Evolutionary conservation across 2,329 filamentous ascomycete species (phyloP).

Genomic region (Periconia digitata): DNA sequence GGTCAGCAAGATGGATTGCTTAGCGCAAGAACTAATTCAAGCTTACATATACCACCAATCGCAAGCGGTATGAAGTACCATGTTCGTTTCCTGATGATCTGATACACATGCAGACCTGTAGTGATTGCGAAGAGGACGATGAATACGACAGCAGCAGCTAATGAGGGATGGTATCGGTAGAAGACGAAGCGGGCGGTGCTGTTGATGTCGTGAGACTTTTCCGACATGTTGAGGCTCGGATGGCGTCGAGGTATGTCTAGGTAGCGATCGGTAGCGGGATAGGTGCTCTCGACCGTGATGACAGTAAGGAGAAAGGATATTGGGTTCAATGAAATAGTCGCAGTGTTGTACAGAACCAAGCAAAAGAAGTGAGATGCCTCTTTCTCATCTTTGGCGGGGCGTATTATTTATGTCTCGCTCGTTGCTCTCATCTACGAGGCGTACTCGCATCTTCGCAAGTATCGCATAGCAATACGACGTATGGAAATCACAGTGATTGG

Average conservation of each 20-base stretch:
- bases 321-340: too few species aligned
- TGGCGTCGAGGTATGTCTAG: too few species aligned
- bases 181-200: conserved; percentile 8
- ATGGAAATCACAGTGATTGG: background rate
- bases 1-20: background rate
- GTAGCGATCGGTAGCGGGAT: too few species aligned
- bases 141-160: conserved; percentile 51
- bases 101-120: conserved; percentile 46
- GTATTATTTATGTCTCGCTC: background rate
- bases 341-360: too few species aligned
- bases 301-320: too few species aligned
- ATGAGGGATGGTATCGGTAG: conserved; percentile 46
- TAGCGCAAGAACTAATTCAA: background rate
- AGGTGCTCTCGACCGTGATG: too few species aligned
- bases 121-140: conserved; percentile 48
- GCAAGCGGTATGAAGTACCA: conserved; percentile 57
- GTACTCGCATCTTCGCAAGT: background rate
- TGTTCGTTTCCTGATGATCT: conserved; percentile 45
- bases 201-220: conserved; percentile 1
- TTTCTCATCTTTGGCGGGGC: too few species aligned
- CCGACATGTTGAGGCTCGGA: too few species aligned
- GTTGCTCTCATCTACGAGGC: background rate
- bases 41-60: conserved; percentile 54
- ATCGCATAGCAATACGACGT: background rate
- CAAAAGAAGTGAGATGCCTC: too few species aligned